Conservation (phyloP, 306 rosid species). For the Corylus americana region DNA sequence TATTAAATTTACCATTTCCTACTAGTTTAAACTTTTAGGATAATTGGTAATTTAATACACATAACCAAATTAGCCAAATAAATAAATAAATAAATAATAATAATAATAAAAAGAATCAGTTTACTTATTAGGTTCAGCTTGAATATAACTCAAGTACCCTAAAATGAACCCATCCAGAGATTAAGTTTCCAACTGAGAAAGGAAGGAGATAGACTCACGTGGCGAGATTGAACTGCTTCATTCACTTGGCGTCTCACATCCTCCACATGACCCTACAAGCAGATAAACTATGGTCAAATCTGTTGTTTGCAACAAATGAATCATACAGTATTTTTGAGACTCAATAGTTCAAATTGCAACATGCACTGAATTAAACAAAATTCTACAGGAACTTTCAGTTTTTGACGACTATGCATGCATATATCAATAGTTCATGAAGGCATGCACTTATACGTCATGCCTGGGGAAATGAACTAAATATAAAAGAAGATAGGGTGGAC, state of each 20-base stretch:
- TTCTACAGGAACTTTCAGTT: background rate
- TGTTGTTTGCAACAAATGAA: conserved; percentile 2
- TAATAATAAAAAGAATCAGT: too few relatives aligned
- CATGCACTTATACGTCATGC: too few relatives aligned
- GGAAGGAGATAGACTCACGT: conserved; percentile 59
- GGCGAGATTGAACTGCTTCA: conserved; percentile 90
- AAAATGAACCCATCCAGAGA: conserved; percentile 5
- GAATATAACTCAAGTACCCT: too few relatives aligned
- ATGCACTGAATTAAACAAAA: too few relatives aligned
- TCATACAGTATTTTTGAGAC: background rate
- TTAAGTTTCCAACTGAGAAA: conserved; percentile 19
- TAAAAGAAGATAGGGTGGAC: too few relatives aligned
- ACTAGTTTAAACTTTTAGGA: too few relatives aligned
- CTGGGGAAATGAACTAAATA: too few relatives aligned
- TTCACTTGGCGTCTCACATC: conserved; percentile 88
- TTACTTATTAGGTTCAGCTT: too few relatives aligned
- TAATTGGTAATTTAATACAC: too few relatives aligned
- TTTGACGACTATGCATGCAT: background rate
- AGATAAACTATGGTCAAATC: conserved; percentile 32
- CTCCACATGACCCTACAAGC: conserved; percentile 75
- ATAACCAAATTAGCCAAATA: background rate
- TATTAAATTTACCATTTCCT: too few relatives aligned
- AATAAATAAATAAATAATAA: background rate
- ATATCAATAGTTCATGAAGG: too few relatives aligned
- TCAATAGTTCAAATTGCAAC: too few relatives aligned